These are phyloP conservation scores for Saccharomycopsis sp. DNA, from an alignment of 805 yeast species.

Conservation along the genomic window DNA sequence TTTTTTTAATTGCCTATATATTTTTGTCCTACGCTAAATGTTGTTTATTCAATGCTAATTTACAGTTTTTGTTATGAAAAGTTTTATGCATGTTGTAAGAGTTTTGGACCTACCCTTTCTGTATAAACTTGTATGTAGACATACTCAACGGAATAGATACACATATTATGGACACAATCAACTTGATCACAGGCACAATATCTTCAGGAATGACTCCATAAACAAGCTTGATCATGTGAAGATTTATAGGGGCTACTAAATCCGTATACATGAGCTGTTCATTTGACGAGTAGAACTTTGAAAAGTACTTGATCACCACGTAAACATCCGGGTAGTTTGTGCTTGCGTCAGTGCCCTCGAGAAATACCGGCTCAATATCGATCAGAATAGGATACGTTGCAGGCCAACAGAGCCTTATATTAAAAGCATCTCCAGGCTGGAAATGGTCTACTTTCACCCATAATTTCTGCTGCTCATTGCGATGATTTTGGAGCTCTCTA, in stretches of 20 bases:
- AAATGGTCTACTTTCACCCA: constrained; percentile 6
- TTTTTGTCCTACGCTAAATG: no score
- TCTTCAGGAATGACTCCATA: constrained; percentile 13
- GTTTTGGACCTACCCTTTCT: no score
- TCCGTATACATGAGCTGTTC: constrained; percentile 11
- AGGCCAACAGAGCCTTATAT: constrained; percentile 19
- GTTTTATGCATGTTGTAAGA: no score
- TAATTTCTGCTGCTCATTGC: not conserved
- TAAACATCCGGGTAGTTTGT: not conserved
- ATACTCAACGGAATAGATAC: constrained; percentile 7
- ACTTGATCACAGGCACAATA: constrained; percentile 8
- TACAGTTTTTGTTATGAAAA: no score
- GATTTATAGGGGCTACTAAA: constrained; percentile 12
- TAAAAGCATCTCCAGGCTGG: constrained; percentile 7
- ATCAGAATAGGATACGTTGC: constrained; percentile 18
- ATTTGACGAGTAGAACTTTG: constrained; percentile 9
- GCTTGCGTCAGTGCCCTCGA: not conserved
- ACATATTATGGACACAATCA: constrained; percentile 5
- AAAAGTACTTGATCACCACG: constrained; percentile 10
- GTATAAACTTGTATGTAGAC: not conserved
- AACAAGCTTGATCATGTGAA: constrained; percentile 11
- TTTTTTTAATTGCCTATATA: no score
- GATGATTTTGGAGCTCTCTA: constrained; percentile 6
- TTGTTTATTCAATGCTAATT: no score
- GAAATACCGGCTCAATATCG: constrained; percentile 10